Percentiles rank a stretch among this genome's conserved stretches.
Conservation (phyloP, 352 stramenopile species). For the Thalassiosira sp. region DNA sequence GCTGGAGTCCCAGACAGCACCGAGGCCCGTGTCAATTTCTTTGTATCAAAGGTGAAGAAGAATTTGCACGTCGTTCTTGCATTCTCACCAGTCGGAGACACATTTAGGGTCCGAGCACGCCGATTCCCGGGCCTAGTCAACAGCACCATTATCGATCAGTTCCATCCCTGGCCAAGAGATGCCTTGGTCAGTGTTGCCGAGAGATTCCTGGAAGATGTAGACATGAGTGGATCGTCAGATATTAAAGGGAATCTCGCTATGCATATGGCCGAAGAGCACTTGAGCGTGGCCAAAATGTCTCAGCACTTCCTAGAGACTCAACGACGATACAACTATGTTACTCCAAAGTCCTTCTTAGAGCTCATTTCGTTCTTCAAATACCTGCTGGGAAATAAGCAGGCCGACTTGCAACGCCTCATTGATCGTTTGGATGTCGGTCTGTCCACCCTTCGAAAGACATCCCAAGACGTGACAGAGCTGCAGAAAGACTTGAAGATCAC, state of each 20-base stretch:
- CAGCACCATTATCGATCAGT: slow-evolving; percentile 97
- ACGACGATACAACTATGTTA: slow-evolving; percentile 97
- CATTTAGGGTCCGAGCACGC: slow-evolving; percentile 93
- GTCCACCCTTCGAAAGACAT: slow-evolving; percentile 94
- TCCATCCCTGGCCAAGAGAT: slow-evolving; percentile 96
- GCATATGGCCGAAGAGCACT: slow-evolving; percentile 97
- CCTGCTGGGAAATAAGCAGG: slow-evolving; percentile 92
- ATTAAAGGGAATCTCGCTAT: slow-evolving; percentile 91
- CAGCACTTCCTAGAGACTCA: slow-evolving; percentile 94
- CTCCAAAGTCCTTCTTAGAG: slow-evolving; percentile 97
- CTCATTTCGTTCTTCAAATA: slow-evolving; percentile 98
- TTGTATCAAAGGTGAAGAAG: slow-evolving; percentile 90
- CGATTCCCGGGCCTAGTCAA: slow-evolving; percentile 96
- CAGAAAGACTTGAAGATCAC: slow-evolving; percentile 94
- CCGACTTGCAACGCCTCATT: slow-evolving; percentile 93
- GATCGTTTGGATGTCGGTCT: slow-evolving; percentile 95
- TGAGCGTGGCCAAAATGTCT: slow-evolving; percentile 94
- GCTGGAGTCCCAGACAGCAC: slow-evolving; percentile 91
- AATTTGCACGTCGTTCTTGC: slow-evolving; percentile 97
- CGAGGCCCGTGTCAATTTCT: slow-evolving; percentile 94
- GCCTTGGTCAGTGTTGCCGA: slow-evolving; percentile 95
- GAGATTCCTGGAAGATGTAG: slow-evolving; percentile 94
- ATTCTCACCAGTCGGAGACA: slow-evolving; percentile 95
- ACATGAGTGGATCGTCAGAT: slow-evolving; percentile 84
- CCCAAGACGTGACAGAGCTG: slow-evolving; percentile 93